phyloP scores from a whole-genome alignment of 306 rosid species.

The Medicago lupulina region DNA sequence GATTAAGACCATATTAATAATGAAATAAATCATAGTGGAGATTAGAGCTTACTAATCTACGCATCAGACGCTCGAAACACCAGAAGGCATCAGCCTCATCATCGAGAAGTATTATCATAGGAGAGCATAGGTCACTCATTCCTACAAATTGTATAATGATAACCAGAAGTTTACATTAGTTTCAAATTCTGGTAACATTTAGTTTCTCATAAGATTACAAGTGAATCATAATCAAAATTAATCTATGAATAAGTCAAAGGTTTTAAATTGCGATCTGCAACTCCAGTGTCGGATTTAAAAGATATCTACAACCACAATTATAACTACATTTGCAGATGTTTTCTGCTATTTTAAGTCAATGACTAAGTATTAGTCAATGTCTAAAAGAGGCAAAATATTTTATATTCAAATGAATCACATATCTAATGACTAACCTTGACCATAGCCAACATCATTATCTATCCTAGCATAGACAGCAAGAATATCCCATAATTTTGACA shows the following conservation, averaged over 20 bases:
- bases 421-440: conserved; percentile 77
- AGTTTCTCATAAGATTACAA: not conserved
- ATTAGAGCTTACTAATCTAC: conserved; percentile 74
- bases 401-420: conserved; percentile 2
- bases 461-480: conserved; percentile 89
- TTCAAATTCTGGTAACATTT: conserved; percentile 11
- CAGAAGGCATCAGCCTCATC: conserved; percentile 97
- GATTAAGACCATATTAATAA: not conserved
- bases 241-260: not conserved
- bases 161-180: conserved; percentile 26
- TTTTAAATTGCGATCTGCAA: not conserved
- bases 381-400: not conserved
- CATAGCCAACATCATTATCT: conserved; percentile 90
- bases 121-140: conserved; percentile 98
- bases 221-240: conserved; percentile 1
- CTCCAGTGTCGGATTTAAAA: not conserved
- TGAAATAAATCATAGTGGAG: not conserved
- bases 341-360: not conserved
- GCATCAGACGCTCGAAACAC: conserved; percentile 97
- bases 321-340: not conserved
- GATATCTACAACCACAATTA: not conserved
- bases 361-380: not conserved
- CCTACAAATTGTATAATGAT: conserved; percentile 55
- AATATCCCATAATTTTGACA: conserved; percentile 96
- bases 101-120: conserved; percentile 90